Evolutionary conservation across 169 alveolate genomes (phyloP).

Genomic region (Plasmodium gonderi): DNA sequence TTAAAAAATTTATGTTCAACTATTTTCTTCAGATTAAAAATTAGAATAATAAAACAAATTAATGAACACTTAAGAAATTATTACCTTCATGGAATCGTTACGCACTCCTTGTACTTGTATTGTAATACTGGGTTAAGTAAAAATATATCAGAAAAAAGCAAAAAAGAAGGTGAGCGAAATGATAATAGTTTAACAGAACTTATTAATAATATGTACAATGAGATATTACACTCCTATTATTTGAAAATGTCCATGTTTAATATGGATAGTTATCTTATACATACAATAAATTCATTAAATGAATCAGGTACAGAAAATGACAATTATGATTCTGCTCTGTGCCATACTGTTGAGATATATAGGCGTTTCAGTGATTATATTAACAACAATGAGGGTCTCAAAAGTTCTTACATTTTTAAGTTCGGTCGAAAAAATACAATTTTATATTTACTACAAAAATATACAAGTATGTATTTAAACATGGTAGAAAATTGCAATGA

Average conservation of each 20-base stretch:
- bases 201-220: constrained; percentile 52
- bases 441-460: constrained; percentile 35
- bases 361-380: not conserved
- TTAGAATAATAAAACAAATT: constrained; percentile 37
- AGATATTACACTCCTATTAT: constrained; percentile 32
- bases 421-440: constrained; percentile 29
- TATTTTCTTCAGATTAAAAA: constrained; percentile 53
- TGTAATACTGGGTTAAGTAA: constrained; percentile 25
- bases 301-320: not conserved
- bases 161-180: not conserved
- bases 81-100: not conserved
- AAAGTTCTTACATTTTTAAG: not conserved
- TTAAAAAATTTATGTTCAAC: constrained; percentile 46
- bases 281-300: constrained; percentile 1
- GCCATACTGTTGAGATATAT: constrained; percentile 5
- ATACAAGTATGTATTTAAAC: constrained; percentile 14
- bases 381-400: not conserved
- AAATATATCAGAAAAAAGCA: constrained; percentile 1
- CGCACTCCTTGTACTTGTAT: constrained; percentile 24
- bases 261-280: constrained; percentile 16
- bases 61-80: constrained; percentile 10
- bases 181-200: constrained; percentile 18
- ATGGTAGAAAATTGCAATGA: not conserved
- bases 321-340: not conserved
- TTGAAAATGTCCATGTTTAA: constrained; percentile 48